Evolutionary conservation across 805 yeast species (phyloP), one percentile per base, ranked within the genome.

Genomic region (Sporopachydermia lactativora): DNA sequence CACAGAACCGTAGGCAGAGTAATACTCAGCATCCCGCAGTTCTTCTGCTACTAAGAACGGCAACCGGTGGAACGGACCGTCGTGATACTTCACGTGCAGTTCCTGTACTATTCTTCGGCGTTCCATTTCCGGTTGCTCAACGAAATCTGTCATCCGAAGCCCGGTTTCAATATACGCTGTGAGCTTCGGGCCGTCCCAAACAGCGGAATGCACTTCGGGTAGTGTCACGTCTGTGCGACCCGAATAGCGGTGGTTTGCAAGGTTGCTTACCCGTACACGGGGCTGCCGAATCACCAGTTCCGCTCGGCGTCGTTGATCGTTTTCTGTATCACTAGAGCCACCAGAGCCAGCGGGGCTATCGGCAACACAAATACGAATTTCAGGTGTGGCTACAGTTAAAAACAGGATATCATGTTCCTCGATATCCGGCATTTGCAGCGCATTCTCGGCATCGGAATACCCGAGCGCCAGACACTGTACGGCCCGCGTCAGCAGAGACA

Each of bases 1-100:
- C 5, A 81, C 69, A 4, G 71, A 60, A 0, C 78, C 76, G 45
- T 58, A 67, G 1, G 66, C 62, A 3, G 64, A 62, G n/a, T 64
- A 57, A 47, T 77, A 82, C 1, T 49, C 49, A 0, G 59, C 55
- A 39, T 68, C 70, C 41, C 77, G 69, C 11, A 61, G 59, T 11
- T 66, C 65, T 4, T 65, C 67, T 3, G 71, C 68, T 5, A 89
- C 54, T 18, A 89, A 56, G 53, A 85, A 88, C 0, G 92, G 78
- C 15, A 76, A 64, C 42, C 98, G 60, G 48, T 84, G 92, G 46
- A 75, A 85, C 0, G 95, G 85, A 0, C 82, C 81, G 63, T 92
- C 98, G 49, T 84, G 81, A 4, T 62, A 47, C 15, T 71, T 60
- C 1, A 88, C 58, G 55, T 82, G 94, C 2, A 64, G 62, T 40